Evolutionary conservation across 345 rosid genomes (phyloP), one percentile per base, ranked within the genome.

Genomic region (Conringia planisiliqua): DNA sequence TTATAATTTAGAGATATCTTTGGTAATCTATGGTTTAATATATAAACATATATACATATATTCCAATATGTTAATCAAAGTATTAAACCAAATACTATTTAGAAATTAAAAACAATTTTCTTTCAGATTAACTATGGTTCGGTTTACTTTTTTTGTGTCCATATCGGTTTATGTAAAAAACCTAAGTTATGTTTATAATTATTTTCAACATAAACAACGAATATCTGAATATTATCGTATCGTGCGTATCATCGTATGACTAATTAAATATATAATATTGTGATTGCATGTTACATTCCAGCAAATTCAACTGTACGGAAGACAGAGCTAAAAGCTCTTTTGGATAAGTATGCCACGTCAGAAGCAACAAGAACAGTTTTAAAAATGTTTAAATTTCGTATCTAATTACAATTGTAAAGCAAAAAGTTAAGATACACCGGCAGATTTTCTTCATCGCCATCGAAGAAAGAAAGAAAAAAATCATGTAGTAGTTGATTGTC

Each of bases 301-400:
- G 78, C 61, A 22, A 58, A 62, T 67, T 67, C 11, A 27, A 66
- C 54, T 59, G 68, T 67, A 75, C 78, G 78, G 78, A 59, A 58
- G 54, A 39, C 68, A 58, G 29, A 67, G 52, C 54, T 56, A 58
- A 74, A 67, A 12, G 38, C 54, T 29, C 8, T 7, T 68, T 68
- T 50, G 73, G 79, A 75, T 75, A 75, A 75, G 74, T 50, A 7
- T 42, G 68, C 68, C 33, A 75, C 79, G 72, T 75, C 68, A 60
- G 56, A 47, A 48, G 35, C 44, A 62, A 68, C 73, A 68, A 46
- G 18, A 40, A 68, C 68, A 39, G 60, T 66, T 74, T 11, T 2
- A 32, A 13, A 20, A 56, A 44, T 66, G 30, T 50, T 73, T 17
- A 36, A 16, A n/a, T 22, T 42, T 44, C 38, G 32, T 9, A 40